These are phyloP conservation scores for Phytophthora sojae DNA, from an alignment of 352 stramenopile species.

Conservation along the genomic window DNA sequence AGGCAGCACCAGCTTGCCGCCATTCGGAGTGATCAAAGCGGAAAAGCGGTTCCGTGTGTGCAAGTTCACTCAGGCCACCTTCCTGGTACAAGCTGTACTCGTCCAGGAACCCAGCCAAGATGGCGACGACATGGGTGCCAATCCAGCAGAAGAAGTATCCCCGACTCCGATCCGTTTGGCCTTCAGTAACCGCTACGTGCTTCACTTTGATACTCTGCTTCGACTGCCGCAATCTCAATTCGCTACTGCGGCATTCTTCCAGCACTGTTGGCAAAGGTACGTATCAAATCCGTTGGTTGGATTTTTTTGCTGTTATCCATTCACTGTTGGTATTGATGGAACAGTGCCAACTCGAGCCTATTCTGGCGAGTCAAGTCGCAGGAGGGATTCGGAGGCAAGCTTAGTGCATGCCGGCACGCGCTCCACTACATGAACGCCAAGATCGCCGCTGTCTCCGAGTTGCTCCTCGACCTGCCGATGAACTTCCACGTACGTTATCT, in stretches of 20 bases:
- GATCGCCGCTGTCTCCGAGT: conserved; percentile 46
- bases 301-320: neutral
- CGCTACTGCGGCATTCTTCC: conserved; percentile 51
- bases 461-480: conserved; percentile 65
- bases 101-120: conserved; percentile 45
- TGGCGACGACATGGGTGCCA: conserved; percentile 10
- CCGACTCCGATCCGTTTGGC: conserved; percentile 37
- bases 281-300: neutral
- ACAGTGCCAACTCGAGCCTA: conserved; percentile 19
- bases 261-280: conserved; percentile 64
- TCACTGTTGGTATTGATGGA: neutral
- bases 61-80: conserved; percentile 57
- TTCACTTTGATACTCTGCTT: conserved; percentile 66
- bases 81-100: conserved; percentile 74
- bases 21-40: conserved; percentile 66
- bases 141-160: conserved; percentile 10
- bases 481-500: conserved; percentile 62
- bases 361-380: conserved; percentile 22
- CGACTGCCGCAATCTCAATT: conserved; percentile 40
- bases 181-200: conserved; percentile 49
- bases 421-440: conserved; percentile 42
- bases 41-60: conserved; percentile 77
- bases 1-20: conserved; percentile 51
- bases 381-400: conserved; percentile 10
- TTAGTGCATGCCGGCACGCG: conserved; percentile 51